Evolutionary conservation across 257 asterid species (phyloP), one percentile per base, ranked within the genome.

Genomic region (Solanum etuberosum): DNA sequence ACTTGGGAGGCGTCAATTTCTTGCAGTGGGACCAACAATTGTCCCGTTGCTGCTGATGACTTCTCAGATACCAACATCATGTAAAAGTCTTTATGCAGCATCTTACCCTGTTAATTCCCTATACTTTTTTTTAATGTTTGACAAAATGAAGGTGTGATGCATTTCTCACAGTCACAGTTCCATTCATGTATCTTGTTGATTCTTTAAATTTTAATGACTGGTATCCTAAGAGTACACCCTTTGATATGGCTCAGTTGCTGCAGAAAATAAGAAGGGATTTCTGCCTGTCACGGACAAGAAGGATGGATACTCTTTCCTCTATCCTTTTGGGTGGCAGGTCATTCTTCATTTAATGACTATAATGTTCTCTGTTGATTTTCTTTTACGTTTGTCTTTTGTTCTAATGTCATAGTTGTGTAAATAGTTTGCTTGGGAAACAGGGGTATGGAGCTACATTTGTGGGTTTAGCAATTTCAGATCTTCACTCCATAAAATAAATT

Each of bases 281-380:
- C 88, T 93, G 87, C 67, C 91, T 11, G 96, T 93, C 89, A 91
- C 92, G 10, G 97, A 97, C 93, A 94, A 92, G 88, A 95, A 94
- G 90, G 98, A 97, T 76, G 96, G 98, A 65, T 97, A 97, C 90
- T 90, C 93, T 68, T 95, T 97, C 88, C 87, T 94, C 70, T 94
- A 94, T 83, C 98, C 98, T 61, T 95, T 97, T 71, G 99, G 99
- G 12, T 97, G 98, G 98, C 99, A 94, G 99, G 98, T 94, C 40
- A 8, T 51, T 74, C 74, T 48, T 14, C 40, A 70, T 61, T 71
- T 57, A 9, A 73, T 37, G 68, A 23, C 37, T 48, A 4, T 42
- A 72, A 71, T 18, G 13, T 40, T 73, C 21, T 32, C 73, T 18
- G 37, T 23, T 42, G 11, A 6, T 35, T 80, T 68, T 87, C 16